Evolutionary conservation across 192 early-diverging fungal genomes (phyloP), one percentile per base, ranked within the genome.

Genomic region (Lobulomyces angularis): DNA sequence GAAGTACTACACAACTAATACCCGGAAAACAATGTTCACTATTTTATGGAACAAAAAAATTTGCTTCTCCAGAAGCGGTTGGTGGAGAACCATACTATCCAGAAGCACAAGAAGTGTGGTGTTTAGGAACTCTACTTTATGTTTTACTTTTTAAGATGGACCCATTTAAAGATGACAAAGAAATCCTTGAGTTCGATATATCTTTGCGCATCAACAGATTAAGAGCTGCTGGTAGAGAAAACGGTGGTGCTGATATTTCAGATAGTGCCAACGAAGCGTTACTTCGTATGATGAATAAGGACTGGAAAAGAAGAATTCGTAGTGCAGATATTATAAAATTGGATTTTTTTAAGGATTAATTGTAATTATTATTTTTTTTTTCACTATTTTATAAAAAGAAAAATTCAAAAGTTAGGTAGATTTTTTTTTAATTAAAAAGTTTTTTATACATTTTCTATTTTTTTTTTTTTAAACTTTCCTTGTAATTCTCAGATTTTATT

Each of bases 41-140:
- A 43, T 74, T 74, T 46, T 74, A 64, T 50, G 71, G 71, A 23
- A 74, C 71, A 1, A 61, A 61, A 35, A 74, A 74, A 48, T 74
- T 74, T 53, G 56, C 66, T 5, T 53, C 62, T n/a, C 71, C 71
- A 0, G 66, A 74, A 59, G 65, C 66, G 3, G 24, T 64, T 20
- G 41, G 24, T 2, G 53, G 61, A 2, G 40, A 63, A 7, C 21
- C 48, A 14, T 69, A 74, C 36, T 28, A 48, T 24, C 60, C 57
- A 5, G 62, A 57, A 27, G 31, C 53, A 11, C 71, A 74, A 43
- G 71, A 74, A 48, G 58, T 69, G 1, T 74, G 71, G 71, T 57
- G 63, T 8, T 58, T 74, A 11, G 71, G 71, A 8, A 69, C 65
- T 8, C 60, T 74, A 7, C 53, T 74, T 26, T 74, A 62, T 44